Evolutionary conservation across 2,329 filamentous ascomycete genomes (phyloP).

Genomic region (Fusarium irregulare): DNA sequence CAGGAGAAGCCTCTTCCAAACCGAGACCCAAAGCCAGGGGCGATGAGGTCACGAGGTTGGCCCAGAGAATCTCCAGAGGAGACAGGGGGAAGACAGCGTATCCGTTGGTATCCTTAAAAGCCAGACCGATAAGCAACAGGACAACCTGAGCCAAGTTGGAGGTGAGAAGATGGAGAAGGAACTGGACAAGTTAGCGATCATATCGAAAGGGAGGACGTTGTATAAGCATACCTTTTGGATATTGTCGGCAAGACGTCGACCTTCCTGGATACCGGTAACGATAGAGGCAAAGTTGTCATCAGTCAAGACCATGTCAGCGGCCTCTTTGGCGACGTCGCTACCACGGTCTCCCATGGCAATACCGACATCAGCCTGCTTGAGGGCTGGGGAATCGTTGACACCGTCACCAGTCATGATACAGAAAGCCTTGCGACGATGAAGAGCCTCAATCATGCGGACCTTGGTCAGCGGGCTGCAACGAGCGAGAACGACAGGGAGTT

Average conservation of each 20-base stretch:
- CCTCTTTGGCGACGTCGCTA: slow-evolving; percentile 81
- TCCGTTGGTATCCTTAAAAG: slow-evolving; percentile 70
- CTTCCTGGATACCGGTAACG: slow-evolving; percentile 77
- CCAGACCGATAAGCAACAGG: slow-evolving; percentile 71
- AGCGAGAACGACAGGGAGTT: slow-evolving; percentile 74
- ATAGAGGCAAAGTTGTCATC: slow-evolving; percentile 91
- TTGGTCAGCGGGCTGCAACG: slow-evolving; percentile 77
- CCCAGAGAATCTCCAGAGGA: slow-evolving; percentile 80
- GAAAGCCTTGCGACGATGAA: slow-evolving; percentile 74
- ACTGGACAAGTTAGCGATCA: slow-evolving; percentile 52
- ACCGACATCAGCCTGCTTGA: slow-evolving; percentile 79
- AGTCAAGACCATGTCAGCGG: slow-evolving; percentile 87
- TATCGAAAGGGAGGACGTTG: neutral
- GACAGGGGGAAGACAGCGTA: slow-evolving; percentile 77
- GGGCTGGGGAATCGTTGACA: slow-evolving; percentile 78
- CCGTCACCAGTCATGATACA: slow-evolving; percentile 82
- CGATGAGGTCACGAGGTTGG: slow-evolving; percentile 79
- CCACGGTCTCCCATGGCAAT: slow-evolving; percentile 80
- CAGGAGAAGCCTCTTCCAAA: slow-evolving; percentile 74
- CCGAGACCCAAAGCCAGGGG: slow-evolving; percentile 78
- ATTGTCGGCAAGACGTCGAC: slow-evolving; percentile 76
- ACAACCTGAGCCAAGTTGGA: slow-evolving; percentile 74
- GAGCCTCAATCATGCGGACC: slow-evolving; percentile 80
- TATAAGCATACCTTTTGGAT: slow-evolving; percentile 71
- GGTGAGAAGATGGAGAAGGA: slow-evolving; percentile 73